Evolutionary conservation across 78 protist genomes (phyloP), one percentile per base, ranked within the genome.

Genomic region (Protostelium mycophagum): DNA sequence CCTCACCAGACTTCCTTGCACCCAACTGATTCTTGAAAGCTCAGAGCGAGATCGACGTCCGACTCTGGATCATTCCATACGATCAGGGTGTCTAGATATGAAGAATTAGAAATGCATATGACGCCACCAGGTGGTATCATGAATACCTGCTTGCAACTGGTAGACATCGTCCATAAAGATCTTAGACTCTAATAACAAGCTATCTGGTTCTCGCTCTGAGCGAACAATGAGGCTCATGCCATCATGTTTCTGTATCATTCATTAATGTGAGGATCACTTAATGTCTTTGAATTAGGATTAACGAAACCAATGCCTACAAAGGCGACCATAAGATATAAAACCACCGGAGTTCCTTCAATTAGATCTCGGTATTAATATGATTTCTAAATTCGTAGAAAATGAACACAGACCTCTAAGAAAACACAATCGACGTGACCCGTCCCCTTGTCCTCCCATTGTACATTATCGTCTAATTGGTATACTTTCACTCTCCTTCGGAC

Each of bases 51-150:
- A 39, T 96, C 97, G 29, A 89, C 34, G n/a, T 87, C 38, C 0
- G 93, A 92, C 39, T 92, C 91, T 1, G 97, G 96, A 28, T 96
- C 96, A 9, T 92, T 87, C 98, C 98, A 96, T 0, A 96, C 95
- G 35, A 96, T 91, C 29, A 96, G 88, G 0, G 95, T 88, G 31
- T 96, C 97, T 86, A 87, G 89, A 83, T 31, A 28, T 28, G 85
- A 28, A 83, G 85, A 34, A 31, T 1, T 31, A 10, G 16, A 10
- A 83, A 31, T 31, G 37, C 36, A 1, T 1, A 83, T 83, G 34
- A n/a, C n/a, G n/a, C n/a, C n/a, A n/a, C 28, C 23, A 83, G 85
- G 1, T 28, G 85, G 85, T 10, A 31, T 1, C 34, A 63, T 31
- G 34, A 28, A 1, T 25, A 83, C 85, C 85, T 23, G 28, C 37